Evolutionary conservation across 192 early-diverging fungal species (phyloP).

Genomic region (Gigaspora rosea): DNA sequence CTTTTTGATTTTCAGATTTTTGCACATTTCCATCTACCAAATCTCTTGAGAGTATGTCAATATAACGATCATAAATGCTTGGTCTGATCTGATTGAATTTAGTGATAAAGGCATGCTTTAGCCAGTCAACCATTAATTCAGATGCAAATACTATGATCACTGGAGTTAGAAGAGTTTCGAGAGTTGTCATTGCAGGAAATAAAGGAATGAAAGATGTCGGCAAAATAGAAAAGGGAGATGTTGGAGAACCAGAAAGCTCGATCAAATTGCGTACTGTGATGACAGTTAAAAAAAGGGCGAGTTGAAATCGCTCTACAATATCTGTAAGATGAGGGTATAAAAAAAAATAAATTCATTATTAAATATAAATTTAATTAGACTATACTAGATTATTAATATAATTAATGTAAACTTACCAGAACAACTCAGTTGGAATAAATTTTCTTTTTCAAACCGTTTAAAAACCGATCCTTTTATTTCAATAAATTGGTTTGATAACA

Average conservation of each 20-base stretch:
- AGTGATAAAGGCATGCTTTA: constrained; percentile 98
- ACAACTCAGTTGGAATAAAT: constrained; percentile 94
- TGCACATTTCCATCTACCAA: constrained; percentile 58
- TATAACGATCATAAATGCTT: constrained; percentile 82
- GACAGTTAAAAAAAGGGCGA: constrained; percentile 82
- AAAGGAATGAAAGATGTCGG: constrained; percentile 64
- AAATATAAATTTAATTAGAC: not conserved
- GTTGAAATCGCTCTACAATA: constrained; percentile 95
- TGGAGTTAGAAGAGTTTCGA: constrained; percentile 75
- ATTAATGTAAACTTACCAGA: constrained; percentile 60
- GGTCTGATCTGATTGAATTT: constrained; percentile 95
- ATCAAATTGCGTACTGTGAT: constrained; percentile 90
- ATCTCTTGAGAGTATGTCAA: constrained; percentile 87
- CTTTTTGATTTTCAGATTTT: not conserved
- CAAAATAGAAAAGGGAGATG: constrained; percentile 60
- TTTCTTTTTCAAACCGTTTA: constrained; percentile 95
- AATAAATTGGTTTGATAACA: constrained; percentile 97
- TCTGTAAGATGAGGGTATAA: constrained; percentile 49
- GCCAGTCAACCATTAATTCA: constrained; percentile 93
- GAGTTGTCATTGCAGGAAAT: constrained; percentile 63
- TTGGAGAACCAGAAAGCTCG: constrained; percentile 76
- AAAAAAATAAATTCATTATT: not conserved
- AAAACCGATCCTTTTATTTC: constrained; percentile 98
- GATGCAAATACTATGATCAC: constrained; percentile 84
- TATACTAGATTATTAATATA: not conserved